phyloP scores from a whole-genome alignment of 805 yeast species.

The Lachancea cidri region DNA sequence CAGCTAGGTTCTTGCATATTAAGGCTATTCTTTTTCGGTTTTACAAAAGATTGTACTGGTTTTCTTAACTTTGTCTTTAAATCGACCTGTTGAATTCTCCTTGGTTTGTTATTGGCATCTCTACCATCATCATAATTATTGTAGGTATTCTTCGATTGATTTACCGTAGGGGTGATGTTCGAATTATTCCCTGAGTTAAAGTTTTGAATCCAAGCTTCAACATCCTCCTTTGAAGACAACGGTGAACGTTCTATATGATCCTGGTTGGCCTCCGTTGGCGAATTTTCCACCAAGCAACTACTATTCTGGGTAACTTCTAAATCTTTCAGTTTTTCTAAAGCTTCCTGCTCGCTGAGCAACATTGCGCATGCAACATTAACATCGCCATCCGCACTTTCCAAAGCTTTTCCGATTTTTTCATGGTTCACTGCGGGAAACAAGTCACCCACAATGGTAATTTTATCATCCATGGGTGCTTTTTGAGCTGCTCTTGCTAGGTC shows the following conservation, averaged over 20 bases:
- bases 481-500: too few relatives aligned
- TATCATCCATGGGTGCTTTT: not conserved
- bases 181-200: too few relatives aligned
- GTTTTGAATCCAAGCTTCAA: too few relatives aligned
- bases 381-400: slow-evolving; percentile 19
- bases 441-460: slow-evolving; percentile 2
- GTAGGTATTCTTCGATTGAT: too few relatives aligned
- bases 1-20: not conserved
- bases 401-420: slow-evolving; percentile 11
- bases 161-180: too few relatives aligned
- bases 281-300: too few relatives aligned
- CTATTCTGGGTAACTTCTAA: too few relatives aligned
- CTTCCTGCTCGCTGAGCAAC: slow-evolving; percentile 19
- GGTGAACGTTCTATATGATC: too few relatives aligned
- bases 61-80: not conserved
- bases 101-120: too few relatives aligned
- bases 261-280: too few relatives aligned
- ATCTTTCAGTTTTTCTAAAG: not conserved
- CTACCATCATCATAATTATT: too few relatives aligned
- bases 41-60: not conserved
- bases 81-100: not conserved
- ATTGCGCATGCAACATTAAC: slow-evolving; percentile 21
- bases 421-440: slow-evolving; percentile 22
- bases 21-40: not conserved
- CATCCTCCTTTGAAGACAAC: too few relatives aligned